Evolutionary conservation across 2,329 filamentous ascomycete species (phyloP).

Genomic region (Spiromastix sp.): DNA sequence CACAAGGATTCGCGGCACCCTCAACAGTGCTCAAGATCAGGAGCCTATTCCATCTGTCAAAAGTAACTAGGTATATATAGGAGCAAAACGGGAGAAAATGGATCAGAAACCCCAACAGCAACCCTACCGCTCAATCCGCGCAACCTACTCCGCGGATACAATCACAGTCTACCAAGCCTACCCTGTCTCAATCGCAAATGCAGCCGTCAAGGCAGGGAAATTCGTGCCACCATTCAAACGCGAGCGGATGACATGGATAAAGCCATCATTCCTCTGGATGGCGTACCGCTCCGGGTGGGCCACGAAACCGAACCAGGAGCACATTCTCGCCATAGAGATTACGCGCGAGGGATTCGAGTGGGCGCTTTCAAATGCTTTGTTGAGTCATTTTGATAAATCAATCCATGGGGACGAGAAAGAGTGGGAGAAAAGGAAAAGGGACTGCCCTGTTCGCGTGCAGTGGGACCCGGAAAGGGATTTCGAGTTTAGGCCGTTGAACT

Average conservation of each 20-base stretch:
- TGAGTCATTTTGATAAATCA: constrained; percentile 12
- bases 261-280: constrained; percentile 55
- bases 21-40: too few species aligned
- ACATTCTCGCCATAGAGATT: constrained; percentile 49
- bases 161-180: constrained; percentile 57
- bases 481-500: constrained; percentile 34
- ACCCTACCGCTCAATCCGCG: constrained; percentile 43
- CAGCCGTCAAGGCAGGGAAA: constrained; percentile 42
- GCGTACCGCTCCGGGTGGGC: constrained; percentile 54
- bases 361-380: constrained; percentile 32
- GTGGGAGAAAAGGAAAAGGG: constrained; percentile 13
- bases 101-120: too few species aligned
- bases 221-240: constrained; percentile 43
- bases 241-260: constrained; percentile 56
- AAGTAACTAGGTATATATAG: too few species aligned
- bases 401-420: constrained; percentile 12
- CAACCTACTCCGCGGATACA: constrained; percentile 38
- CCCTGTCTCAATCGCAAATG: constrained; percentile 40
- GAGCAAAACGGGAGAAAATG: too few species aligned
- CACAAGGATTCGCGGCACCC: too few species aligned
- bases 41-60: too few species aligned
- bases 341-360: constrained; percentile 40
- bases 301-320: constrained; percentile 43
- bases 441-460: constrained; percentile 42
- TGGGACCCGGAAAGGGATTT: constrained; percentile 53